These are phyloP conservation scores for Oryza coarctata DNA, from an alignment of 176 grass and related monocot species.

Conservation along the genomic window DNA sequence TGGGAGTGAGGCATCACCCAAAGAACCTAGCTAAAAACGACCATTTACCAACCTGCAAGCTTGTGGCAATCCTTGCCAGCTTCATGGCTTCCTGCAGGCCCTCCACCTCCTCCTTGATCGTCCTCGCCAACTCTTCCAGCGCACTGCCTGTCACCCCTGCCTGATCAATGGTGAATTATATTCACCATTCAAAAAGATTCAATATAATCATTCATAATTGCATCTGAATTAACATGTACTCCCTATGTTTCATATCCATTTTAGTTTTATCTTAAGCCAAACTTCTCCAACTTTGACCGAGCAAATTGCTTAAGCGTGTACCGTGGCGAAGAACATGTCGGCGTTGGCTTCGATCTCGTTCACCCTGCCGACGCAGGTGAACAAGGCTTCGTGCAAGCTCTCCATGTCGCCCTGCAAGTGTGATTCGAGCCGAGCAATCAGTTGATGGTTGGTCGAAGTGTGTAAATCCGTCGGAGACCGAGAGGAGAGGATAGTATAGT, in stretches of 20 bases:
- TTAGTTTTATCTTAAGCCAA: too few relatives aligned
- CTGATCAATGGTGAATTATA: conserved; percentile 29
- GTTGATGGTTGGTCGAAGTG: not conserved
- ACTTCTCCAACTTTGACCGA: too few relatives aligned
- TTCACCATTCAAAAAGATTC: too few relatives aligned
- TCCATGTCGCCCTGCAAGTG: conserved; percentile 43
- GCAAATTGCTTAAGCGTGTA: not conserved
- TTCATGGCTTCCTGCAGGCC: conserved; percentile 68
- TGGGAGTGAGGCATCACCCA: conserved; percentile 12
- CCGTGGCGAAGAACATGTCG: conserved; percentile 59
- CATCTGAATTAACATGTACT: not conserved
- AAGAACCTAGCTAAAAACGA: conserved; percentile 6
- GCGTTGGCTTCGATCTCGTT: conserved; percentile 55
- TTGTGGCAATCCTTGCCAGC: conserved; percentile 47
- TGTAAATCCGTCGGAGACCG: not conserved
- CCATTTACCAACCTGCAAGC: conserved; percentile 56
- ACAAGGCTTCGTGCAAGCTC: conserved; percentile 45
- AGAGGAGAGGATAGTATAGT: not conserved
- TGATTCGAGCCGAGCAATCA: not conserved
- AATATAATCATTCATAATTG: not conserved
- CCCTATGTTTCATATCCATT: too few relatives aligned
- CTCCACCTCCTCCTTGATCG: conserved; percentile 65
- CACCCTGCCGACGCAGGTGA: conserved; percentile 45
- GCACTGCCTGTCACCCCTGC: conserved; percentile 39
- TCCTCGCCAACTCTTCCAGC: conserved; percentile 47